These are phyloP conservation scores for Pyricularia sp. DNA, from an alignment of 2,329 filamentous ascomycete species.

Conservation along the genomic window DNA sequence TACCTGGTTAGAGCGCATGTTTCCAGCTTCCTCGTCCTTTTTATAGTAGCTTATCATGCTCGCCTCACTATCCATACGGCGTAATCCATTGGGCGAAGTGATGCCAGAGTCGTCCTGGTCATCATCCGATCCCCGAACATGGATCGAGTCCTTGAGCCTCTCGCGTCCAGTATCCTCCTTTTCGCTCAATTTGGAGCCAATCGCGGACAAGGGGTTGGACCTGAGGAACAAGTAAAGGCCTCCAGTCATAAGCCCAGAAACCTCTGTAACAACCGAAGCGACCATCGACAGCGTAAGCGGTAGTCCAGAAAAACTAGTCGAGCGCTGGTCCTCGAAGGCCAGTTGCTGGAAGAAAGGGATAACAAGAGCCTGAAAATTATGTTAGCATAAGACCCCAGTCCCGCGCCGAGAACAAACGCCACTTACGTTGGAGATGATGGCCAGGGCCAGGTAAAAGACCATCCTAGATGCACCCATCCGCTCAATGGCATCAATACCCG, in stretches of 20 bases:
- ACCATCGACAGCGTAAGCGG: conserved; percentile 45
- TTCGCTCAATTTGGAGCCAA: conserved; percentile 32
- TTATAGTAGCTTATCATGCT: conserved; percentile 15
- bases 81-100: conserved; percentile 18
- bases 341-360: conserved; percentile 52
- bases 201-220: conserved; percentile 45
- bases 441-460: conserved; percentile 52
- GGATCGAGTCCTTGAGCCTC: conserved; percentile 29
- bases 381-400: neutral
- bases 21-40: conserved; percentile 19
- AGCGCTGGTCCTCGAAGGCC: conserved; percentile 26
- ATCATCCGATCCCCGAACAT: conserved; percentile 24
- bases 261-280: conserved; percentile 51
- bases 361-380: conserved; percentile 33
- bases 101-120: conserved; percentile 20
- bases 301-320: conserved; percentile 25
- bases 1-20: conserved; percentile 7
- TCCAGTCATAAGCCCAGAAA: conserved; percentile 52
- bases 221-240: conserved; percentile 55
- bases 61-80: conserved; percentile 21
- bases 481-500: conserved; percentile 43
- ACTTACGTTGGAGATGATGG: conserved; percentile 43
- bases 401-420: conserved; percentile 6
- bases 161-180: conserved; percentile 17
- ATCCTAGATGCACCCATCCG: conserved; percentile 53